Evolutionary conservation across 202 grass and related monocot genomes (phyloP).

Genomic region (Tripidium arundinaceum): DNA sequence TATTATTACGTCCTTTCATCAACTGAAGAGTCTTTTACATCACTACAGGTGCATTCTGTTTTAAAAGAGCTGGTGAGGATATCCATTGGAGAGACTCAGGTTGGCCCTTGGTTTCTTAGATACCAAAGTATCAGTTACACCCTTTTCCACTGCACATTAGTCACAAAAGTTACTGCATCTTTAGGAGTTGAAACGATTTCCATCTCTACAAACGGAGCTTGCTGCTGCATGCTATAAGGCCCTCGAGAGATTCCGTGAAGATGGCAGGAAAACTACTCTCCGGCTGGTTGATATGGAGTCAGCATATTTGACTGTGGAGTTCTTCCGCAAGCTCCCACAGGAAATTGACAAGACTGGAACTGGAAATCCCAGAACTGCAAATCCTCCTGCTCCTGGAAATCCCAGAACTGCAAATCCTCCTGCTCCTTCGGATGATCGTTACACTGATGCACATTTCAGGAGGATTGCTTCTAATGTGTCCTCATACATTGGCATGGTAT

Average conservation of each 20-base stretch:
- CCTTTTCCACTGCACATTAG: neutral
- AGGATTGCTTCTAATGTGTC: conserved; percentile 92
- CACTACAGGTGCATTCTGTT: conserved; percentile 71
- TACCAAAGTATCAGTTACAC: neutral
- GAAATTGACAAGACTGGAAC: conserved; percentile 66
- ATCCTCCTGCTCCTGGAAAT: no score
- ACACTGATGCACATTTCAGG: conserved; percentile 76
- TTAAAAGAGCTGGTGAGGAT: conserved; percentile 94
- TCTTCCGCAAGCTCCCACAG: conserved; percentile 94
- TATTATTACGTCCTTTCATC: conserved; percentile 1
- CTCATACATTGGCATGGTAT: conserved; percentile 88
- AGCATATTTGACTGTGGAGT: conserved; percentile 87
- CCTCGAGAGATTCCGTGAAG: conserved; percentile 82
- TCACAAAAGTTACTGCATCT: conserved; percentile 17
- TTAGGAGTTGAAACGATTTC: conserved; percentile 90
- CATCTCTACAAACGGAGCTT: conserved; percentile 83
- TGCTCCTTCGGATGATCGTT: conserved; percentile 52
- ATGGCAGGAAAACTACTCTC: conserved; percentile 71
- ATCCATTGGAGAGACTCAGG: conserved; percentile 92
- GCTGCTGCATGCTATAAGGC: conserved; percentile 71
- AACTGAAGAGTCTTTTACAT: conserved; percentile 27
- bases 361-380: conserved; percentile 44
- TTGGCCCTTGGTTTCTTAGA: conserved; percentile 28
- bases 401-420: conserved; percentile 51
- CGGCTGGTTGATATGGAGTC: conserved; percentile 91